Evolutionary conservation across 495 filamentous ascomycete species (phyloP).

Genomic region (Xylaria castorea): DNA sequence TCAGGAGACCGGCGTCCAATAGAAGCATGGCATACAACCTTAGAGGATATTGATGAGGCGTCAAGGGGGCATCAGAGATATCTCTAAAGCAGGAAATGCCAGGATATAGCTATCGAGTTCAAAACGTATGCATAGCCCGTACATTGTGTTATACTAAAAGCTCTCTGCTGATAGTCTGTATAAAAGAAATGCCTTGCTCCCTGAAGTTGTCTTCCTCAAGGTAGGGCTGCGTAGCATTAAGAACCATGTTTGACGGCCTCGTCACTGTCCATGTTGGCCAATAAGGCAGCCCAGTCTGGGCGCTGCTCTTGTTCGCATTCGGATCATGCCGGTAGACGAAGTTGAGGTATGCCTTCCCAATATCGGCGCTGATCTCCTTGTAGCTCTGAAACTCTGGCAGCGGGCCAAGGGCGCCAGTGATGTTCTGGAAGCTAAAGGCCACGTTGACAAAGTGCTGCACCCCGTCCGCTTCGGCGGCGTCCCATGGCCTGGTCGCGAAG

Average conservation of each 20-base stretch:
- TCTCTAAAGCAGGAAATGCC: neutral
- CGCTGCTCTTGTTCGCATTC: neutral
- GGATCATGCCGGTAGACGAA: slow-evolving; percentile 4
- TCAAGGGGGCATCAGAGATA: neutral
- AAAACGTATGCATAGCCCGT: neutral
- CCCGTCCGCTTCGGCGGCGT: slow-evolving; percentile 44
- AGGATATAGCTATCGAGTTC: neutral
- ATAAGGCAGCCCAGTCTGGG: neutral
- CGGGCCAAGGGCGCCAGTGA: slow-evolving; percentile 53
- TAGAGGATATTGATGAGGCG: neutral
- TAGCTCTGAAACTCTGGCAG: slow-evolving; percentile 39
- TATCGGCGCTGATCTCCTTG: slow-evolving; percentile 53
- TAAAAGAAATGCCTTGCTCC: neutral
- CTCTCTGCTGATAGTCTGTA: slow-evolving; percentile 7
- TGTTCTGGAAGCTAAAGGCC: slow-evolving; percentile 65
- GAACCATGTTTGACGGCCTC: neutral
- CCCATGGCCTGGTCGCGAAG: slow-evolving; percentile 59
- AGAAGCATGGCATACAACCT: neutral
- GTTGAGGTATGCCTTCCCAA: slow-evolving; percentile 58
- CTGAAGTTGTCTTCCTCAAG: neutral
- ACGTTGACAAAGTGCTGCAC: slow-evolving; percentile 67
- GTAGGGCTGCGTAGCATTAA: neutral
- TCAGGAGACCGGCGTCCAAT: neutral
- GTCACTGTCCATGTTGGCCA: neutral
- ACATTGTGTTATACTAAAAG: neutral